Evolutionary conservation across 192 early-diverging fungal genomes (phyloP).

Genomic region (Podila horticola): DNA sequence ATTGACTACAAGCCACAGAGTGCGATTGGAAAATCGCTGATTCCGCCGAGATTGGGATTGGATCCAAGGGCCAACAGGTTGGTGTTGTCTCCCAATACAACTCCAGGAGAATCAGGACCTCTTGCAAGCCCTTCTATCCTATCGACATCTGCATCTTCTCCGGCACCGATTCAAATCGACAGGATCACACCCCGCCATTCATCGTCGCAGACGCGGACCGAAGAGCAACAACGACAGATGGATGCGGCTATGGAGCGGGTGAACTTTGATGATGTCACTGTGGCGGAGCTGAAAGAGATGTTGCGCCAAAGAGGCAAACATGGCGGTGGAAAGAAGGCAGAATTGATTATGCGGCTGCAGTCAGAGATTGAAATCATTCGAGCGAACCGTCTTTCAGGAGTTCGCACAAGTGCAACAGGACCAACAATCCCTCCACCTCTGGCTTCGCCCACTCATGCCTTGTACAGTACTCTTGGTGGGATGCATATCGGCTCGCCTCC

Average conservation of each 20-base stretch:
- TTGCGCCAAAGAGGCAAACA: slow-evolving; percentile 72
- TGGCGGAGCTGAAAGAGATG: slow-evolving; percentile 80
- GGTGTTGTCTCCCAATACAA: slow-evolving; percentile 23
- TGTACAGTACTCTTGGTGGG: slow-evolving; percentile 41
- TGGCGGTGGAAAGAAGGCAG: slow-evolving; percentile 78
- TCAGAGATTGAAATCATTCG: slow-evolving; percentile 68
- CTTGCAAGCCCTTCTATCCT: slow-evolving; percentile 35
- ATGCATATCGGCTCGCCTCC: slow-evolving; percentile 44
- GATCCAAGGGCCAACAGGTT: slow-evolving; percentile 23
- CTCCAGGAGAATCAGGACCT: slow-evolving; percentile 21
- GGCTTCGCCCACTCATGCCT: slow-evolving; percentile 27
- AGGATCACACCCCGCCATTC: slow-evolving; percentile 41
- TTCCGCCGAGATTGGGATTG: slow-evolving; percentile 35
- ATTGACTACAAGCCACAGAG: neutral
- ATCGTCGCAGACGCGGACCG: slow-evolving; percentile 33
- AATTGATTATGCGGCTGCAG: slow-evolving; percentile 70
- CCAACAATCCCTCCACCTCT: slow-evolving; percentile 19
- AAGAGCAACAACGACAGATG: slow-evolving; percentile 64
- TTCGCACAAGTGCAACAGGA: neutral
- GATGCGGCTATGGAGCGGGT: slow-evolving; percentile 71
- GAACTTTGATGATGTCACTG: slow-evolving; percentile 81
- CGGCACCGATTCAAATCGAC: slow-evolving; percentile 47
- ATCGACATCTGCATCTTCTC: slow-evolving; percentile 22
- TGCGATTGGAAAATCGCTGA: slow-evolving; percentile 7
- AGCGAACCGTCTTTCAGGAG: slow-evolving; percentile 35